Percentiles rank a stretch among this genome's conserved stretches.
Evolutionary conservation across 1,284 basidiomycete genomes (phyloP).

Genomic region (Phylloboletellus chloephorus): DNA sequence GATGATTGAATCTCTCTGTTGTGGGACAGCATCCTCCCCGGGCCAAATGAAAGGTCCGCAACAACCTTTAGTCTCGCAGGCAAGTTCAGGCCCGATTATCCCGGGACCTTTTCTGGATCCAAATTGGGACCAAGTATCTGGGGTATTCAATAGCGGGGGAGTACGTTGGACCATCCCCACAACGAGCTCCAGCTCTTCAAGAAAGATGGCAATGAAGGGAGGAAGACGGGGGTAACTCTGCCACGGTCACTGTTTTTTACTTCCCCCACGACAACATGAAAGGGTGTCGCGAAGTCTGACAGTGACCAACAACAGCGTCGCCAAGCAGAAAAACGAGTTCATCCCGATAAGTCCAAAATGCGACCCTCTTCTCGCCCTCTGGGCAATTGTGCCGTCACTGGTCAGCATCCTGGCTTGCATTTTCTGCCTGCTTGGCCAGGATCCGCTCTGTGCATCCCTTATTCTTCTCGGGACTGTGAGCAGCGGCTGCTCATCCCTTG

Average conservation of each 20-base stretch:
- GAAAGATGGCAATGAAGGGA: constrained; percentile 6
- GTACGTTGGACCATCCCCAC: not conserved
- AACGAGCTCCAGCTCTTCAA: constrained; percentile 8
- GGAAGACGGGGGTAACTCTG: constrained; percentile 17
- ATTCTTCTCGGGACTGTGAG: constrained; percentile 29
- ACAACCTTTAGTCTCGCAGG: constrained; percentile 25
- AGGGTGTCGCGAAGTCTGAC: not conserved
- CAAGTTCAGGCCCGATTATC: constrained; percentile 22
- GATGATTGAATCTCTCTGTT: constrained; percentile 23
- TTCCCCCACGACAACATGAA: constrained; percentile 10
- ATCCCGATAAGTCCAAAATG: constrained; percentile 11
- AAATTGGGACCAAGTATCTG: constrained; percentile 20
- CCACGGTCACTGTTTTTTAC: constrained; percentile 17
- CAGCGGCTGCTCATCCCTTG: constrained; percentile 24
- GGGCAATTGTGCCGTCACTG: constrained; percentile 20
- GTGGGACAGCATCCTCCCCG: constrained; percentile 31
- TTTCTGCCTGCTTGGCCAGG: constrained; percentile 15
- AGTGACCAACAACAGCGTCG: not conserved
- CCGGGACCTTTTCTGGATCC: constrained; percentile 25
- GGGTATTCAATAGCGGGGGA: constrained; percentile 17
- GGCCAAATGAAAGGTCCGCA: constrained; percentile 21
- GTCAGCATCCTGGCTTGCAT: constrained; percentile 20
- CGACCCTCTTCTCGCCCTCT: constrained; percentile 2
- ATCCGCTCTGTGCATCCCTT: constrained; percentile 26
- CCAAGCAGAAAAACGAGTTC: not conserved